phyloP scores from a whole-genome alignment of 2,329 filamentous ascomycete species.

The Nemania diffusa region DNA sequence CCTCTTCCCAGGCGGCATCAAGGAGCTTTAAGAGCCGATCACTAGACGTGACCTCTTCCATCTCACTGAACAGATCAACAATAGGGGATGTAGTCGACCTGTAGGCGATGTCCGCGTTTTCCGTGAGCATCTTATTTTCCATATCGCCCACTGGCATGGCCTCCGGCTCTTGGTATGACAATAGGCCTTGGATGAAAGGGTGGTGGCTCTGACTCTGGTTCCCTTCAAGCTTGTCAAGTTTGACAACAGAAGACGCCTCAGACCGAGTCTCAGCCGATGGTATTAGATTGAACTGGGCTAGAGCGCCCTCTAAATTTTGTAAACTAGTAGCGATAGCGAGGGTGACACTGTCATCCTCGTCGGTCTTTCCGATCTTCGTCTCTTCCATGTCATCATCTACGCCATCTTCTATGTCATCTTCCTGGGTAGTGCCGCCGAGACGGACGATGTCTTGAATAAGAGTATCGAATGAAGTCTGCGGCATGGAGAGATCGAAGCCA shows the following conservation, averaged over 20 bases:
- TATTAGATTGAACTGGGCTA: conserved; percentile 8
- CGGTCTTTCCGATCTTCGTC: background rate
- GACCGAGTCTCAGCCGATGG: conserved; percentile 1
- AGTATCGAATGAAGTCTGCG: conserved; percentile 27
- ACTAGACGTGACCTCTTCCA: conserved; percentile 55
- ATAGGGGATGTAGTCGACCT: conserved; percentile 58
- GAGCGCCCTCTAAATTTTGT: background rate
- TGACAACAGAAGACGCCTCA: background rate
- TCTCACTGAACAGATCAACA: conserved; percentile 65
- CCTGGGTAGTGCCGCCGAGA: background rate
- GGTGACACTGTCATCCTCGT: conserved; percentile 12
- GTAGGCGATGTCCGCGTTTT: conserved; percentile 62
- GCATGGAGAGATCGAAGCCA: conserved; percentile 28
- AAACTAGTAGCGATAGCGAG: background rate
- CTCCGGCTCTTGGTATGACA: conserved; percentile 35
- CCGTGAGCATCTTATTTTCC: conserved; percentile 61
- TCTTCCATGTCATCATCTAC: background rate
- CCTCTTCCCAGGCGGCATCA: conserved; percentile 59
- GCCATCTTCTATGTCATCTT: background rate
- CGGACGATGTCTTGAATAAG: conserved; percentile 23
- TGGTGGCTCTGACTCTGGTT: conserved; percentile 22
- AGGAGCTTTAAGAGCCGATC: conserved; percentile 56
- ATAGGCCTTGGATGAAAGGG: conserved; percentile 52
- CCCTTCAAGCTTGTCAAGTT: background rate
- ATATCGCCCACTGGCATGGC: conserved; percentile 32